Base-by-base conservation (phyloP, 139 green algal species). In the Parachlorella kessleri region DNA sequence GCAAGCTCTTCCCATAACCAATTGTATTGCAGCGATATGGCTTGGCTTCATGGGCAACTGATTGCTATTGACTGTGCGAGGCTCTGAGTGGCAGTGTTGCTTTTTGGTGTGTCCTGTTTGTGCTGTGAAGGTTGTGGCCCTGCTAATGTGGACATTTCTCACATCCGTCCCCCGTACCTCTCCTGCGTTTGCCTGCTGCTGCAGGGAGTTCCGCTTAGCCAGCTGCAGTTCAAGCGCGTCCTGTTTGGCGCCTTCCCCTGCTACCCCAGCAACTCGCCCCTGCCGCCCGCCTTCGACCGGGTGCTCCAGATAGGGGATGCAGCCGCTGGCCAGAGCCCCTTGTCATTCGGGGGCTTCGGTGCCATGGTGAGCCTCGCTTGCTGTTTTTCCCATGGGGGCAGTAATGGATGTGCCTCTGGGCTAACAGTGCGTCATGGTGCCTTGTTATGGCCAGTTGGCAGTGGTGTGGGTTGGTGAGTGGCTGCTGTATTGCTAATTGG, bases 221-320 rank as follows among this genome's bases (percentile, higher is more conserved):
- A 88, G 35, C 81, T 97, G 18, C 48, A 81, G 28, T 90, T 90
- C 68, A 85, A 84, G 80, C 82, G 89, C 0, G 80, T 96, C 35
- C 83, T 96, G 36, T 92, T 94, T 78, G 92, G 88, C 42, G 92
- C 80, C 33, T 94, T 96, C 66, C 92, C 92, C 3, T 92, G 87
- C 75, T 94, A 90, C 67, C 42, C 3, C 10, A 66, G 81, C 75
- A 35, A 26, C n/a, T 78, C 73, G 1, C 92, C 92, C 0, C 81
- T 96, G 64, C 55, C 67, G 48, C 90, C 92, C 2, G 64, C 55
- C 6, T 93, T 90, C 59, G 86, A 93, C 78, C 80, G 91, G 48
- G 78, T 96, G 41, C 55, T 94, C 59, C 88, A 93, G 84, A 81
- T 91, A 3, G 75, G 81, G 33, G 75, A 82, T 64, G 75, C 81